Evolutionary conservation across 1,139 yeast species (phyloP).

Genomic region (Chernovozyma sophiae-reginae): DNA sequence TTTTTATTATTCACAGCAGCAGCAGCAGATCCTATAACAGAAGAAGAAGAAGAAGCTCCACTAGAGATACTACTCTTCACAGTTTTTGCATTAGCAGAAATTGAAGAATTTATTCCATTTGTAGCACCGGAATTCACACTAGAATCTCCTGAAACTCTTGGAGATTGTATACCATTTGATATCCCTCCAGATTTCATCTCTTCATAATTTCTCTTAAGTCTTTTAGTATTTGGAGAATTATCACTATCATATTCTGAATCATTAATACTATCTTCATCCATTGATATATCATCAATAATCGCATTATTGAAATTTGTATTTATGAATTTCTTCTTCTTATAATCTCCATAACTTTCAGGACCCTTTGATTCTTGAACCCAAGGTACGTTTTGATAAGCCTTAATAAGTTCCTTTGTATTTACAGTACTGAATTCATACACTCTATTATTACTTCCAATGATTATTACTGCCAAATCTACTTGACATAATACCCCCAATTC

Average conservation of each 20-base stretch:
- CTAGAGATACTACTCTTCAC: too few species aligned
- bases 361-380: constrained; percentile 50
- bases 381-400: constrained; percentile 43
- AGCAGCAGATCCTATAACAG: too few species aligned
- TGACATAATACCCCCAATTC: constrained; percentile 90
- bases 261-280: constrained; percentile 18
- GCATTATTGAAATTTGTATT: constrained; percentile 9
- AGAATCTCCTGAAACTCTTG: too few species aligned
- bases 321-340: constrained; percentile 26
- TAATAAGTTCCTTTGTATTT: constrained; percentile 58
- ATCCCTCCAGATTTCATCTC: constrained; percentile 1
- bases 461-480: constrained; percentile 87
- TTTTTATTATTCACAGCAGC: too few species aligned
- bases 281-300: constrained; percentile 16
- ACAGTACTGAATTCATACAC: constrained; percentile 80
- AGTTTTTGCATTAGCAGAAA: too few species aligned
- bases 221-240: constrained; percentile 6
- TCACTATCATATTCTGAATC: constrained; percentile 30
- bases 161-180: too few species aligned
- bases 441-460: constrained; percentile 79
- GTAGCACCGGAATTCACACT: constrained; percentile 1
- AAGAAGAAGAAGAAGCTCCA: too few species aligned
- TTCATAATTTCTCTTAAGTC: constrained; percentile 4
- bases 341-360: constrained; percentile 56
- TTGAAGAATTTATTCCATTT: too few species aligned